Percentiles rank a stretch among this genome's conserved stretches.
Evolutionary conservation across 2,329 filamentous ascomycete genomes (phyloP).

Genomic region (Ploettnerulaceae sp.): DNA sequence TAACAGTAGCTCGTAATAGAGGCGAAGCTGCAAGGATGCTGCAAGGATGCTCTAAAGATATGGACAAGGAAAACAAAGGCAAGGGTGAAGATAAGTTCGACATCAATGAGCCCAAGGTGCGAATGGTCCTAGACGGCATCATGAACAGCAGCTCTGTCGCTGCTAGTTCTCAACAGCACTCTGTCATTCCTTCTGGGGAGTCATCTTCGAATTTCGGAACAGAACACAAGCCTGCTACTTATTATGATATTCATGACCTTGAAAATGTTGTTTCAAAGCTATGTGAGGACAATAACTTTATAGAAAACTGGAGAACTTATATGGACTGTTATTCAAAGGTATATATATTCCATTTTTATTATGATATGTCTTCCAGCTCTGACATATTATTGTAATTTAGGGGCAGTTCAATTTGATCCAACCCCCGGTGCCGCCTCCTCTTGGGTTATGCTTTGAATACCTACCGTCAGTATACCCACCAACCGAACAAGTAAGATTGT

Average conservation of each 20-base stretch:
- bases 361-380: neutral
- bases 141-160: too few relatives aligned
- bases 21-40: conserved; percentile 1
- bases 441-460: conserved; percentile 25
- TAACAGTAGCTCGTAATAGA: conserved; percentile 6
- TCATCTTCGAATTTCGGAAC: too few relatives aligned
- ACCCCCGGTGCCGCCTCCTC: conserved; percentile 34
- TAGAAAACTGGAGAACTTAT: conserved; percentile 13
- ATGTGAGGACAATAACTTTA: conserved; percentile 1
- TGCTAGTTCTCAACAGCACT: too few relatives aligned
- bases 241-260: conserved; percentile 6
- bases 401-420: conserved; percentile 34
- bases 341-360: neutral
- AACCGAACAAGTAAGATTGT: conserved; percentile 28
- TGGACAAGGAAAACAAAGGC: neutral
- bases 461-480: conserved; percentile 31
- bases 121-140: neutral
- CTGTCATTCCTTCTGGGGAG: too few relatives aligned
- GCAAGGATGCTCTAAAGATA: neutral
- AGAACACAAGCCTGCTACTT: too few relatives aligned
- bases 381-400: conserved; percentile 16
- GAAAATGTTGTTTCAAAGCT: conserved; percentile 4
- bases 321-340: conserved; percentile 20
- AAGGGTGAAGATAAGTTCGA: neutral
- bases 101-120: neutral